A percentile compares a stretch with the other conserved stretches of the same genome.
Conservation (phyloP, 2,329 filamentous ascomycete species). For the Aspergillus proliferans region DNA sequence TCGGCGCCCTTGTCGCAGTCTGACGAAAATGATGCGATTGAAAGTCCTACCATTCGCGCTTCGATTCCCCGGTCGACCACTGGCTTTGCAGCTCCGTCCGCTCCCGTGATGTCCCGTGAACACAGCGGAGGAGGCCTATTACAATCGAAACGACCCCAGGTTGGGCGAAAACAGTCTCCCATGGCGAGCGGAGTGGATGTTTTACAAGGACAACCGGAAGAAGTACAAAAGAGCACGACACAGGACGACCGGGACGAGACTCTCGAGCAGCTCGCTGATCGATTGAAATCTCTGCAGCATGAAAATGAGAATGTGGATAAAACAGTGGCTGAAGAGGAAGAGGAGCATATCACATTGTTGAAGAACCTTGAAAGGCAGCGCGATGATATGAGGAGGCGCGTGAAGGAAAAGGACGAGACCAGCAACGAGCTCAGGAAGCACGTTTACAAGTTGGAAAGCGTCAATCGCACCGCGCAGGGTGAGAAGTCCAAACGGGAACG, state of each 20-base stretch:
- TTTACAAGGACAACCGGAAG: constrained; percentile 36
- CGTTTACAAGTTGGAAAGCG: constrained; percentile 70
- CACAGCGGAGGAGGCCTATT: constrained; percentile 50
- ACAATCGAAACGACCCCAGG: constrained; percentile 57
- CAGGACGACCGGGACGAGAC: constrained; percentile 58
- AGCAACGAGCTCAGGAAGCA: constrained; percentile 78
- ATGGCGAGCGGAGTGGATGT: constrained; percentile 47
- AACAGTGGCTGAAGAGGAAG: constrained; percentile 61
- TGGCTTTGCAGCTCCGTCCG: constrained; percentile 55
- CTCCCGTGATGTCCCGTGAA: constrained; percentile 60
- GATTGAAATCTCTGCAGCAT: constrained; percentile 69
- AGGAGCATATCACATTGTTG: constrained; percentile 60
- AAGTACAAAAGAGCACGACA: constrained; percentile 26
- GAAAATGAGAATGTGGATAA: constrained; percentile 75
- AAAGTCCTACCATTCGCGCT: constrained; percentile 44
- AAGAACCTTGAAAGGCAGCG: constrained; percentile 69
- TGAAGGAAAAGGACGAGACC: constrained; percentile 86
- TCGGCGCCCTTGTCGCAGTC: constrained; percentile 38
- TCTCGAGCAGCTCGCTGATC: constrained; percentile 71
- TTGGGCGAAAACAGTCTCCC: constrained; percentile 71
- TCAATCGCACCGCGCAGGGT: constrained; percentile 74
- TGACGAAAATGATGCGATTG: constrained; percentile 29
- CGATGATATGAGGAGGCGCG: constrained; percentile 66
- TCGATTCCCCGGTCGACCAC: constrained; percentile 48
- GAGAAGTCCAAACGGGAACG: constrained; percentile 72